Base-by-base conservation (phyloP, 306 rosid genomes). In the Alnus rubra region DNA sequence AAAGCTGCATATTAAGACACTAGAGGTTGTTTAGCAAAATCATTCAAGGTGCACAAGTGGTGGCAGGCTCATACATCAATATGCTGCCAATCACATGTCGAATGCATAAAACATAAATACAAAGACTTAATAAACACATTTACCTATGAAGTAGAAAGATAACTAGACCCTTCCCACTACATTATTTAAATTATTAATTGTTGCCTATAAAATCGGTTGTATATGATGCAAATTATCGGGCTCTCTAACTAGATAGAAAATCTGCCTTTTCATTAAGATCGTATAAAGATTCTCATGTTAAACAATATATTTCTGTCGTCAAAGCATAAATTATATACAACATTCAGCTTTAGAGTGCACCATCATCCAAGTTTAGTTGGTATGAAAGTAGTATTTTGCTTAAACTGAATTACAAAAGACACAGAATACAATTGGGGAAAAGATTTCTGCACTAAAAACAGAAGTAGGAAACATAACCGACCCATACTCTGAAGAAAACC, bases 1-100 rank as follows among this genome's bases (percentile, higher is more conserved):
- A 91, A 93, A 74, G 86, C 98, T 95, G 91, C 81, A 83, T 60
- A 58, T 48, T 47, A 76, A 70, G 78, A 75, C 73, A 76, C 51
- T 10, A 47, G 69, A 63, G 72, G 74, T 65, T 37, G 31, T 50
- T 58, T 55, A 63, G 69, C n/a, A 78, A 69, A 50, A 55, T 56
- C 71, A 50, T 44, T 54, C 2, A 12, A 55, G 10, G 51, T 19
- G 48, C 42, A 79, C 42, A 48, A 6, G 13, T 15, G 37, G 13
- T n/a, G 30, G 49, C 71, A 6, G 71, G 71, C 16, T 60, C 16
- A 60, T 62, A 33, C 7, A 4, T 33, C 39, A 37, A 18, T 65
- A 39, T 65, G 23, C 28, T 39, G 2, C 10, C 72, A 67, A 67
- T 48, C 3, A 45, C 49, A 45, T 6, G 10, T 45, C 8, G 49